Conservation (phyloP, 352 stramenopile species). For the Halophytophthora polymorphica region DNA sequence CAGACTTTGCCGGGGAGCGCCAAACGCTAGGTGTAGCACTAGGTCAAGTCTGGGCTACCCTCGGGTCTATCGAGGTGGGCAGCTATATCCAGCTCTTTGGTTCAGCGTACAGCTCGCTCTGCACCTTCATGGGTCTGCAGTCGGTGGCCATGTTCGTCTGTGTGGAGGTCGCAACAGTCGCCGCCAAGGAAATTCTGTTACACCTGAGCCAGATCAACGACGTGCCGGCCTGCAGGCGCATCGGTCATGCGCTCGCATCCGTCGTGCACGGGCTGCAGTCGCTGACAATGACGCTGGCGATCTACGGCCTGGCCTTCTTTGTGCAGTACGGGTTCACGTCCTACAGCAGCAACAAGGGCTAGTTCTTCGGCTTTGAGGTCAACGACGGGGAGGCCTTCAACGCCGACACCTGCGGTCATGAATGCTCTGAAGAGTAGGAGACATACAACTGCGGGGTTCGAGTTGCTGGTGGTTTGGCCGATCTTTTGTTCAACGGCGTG, state of each 20-base stretch:
- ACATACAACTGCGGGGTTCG: slow-evolving; percentile 40
- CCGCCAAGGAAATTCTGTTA: slow-evolving; percentile 31
- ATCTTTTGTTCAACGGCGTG: slow-evolving; percentile 38
- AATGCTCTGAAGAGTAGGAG: slow-evolving; percentile 29
- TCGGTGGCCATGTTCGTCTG: slow-evolving; percentile 34
- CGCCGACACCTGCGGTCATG: slow-evolving; percentile 32
- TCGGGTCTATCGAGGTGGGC: slow-evolving; percentile 41
- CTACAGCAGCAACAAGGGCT: slow-evolving; percentile 61
- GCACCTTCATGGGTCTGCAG: slow-evolving; percentile 51
- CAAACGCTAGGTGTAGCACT: slow-evolving; percentile 46
- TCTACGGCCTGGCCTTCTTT: slow-evolving; percentile 40
- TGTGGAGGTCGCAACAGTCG: slow-evolving; percentile 19
- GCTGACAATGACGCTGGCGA: slow-evolving; percentile 21
- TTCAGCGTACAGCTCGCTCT: slow-evolving; percentile 32
- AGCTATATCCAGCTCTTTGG: slow-evolving; percentile 51
- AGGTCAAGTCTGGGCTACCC: slow-evolving; percentile 33
- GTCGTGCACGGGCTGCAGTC: slow-evolving; percentile 33
- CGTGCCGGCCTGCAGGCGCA: slow-evolving; percentile 12
- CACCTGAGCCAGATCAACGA: slow-evolving; percentile 9
- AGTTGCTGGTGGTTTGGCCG: slow-evolving; percentile 33
- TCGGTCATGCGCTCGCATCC: slow-evolving; percentile 22
- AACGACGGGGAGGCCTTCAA: slow-evolving; percentile 28
- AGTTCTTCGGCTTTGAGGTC: slow-evolving; percentile 60
- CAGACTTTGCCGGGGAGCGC: slow-evolving; percentile 53
- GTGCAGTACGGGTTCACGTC: slow-evolving; percentile 42